Evolutionary conservation across 768 basidiomycete species (phyloP), one percentile per base, ranked within the genome.

Genomic region (Coprinopsis sp.): DNA sequence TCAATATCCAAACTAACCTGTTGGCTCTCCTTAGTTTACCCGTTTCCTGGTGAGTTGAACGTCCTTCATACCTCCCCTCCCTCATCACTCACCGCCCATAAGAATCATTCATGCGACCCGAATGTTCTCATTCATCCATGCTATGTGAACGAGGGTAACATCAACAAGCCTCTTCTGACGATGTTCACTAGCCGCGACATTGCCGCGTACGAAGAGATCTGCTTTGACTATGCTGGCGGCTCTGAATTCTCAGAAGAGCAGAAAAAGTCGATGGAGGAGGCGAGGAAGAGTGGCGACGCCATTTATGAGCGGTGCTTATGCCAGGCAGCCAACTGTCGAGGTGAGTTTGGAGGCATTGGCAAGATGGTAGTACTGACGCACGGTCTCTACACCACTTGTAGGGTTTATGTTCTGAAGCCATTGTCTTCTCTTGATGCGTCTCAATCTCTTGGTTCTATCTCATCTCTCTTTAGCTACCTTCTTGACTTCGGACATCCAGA

Each of bases 71-170:
- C 30, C 10, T n/a, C 19, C 29, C 27, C 13, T 28, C 6, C n/a
- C 22, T 23, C 14, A 4, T 28, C 27, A 13, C 22, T 42, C 49
- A 39, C 37, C 16, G 4, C 31, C 24, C 14, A 23, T 2, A 49
- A 93, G 91, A 96, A 95, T 53, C 91, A 96, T 54, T 91, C 87
- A 14, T 95, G 93, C 56, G 84, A 91, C 47, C 92, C 92, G 0
- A 96, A 95, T 58, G 82, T 84, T 52, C 60, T 60, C 4, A 74
- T 92, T 18, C 73, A 74, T n/a, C 71, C 87, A 0, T 83, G 78
- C 36, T 88, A 92, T 54, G 82, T 89, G 63, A 84, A 91, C 54
- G 90, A 91, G 42, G 74, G 77, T 11, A 78, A 89, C 53, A 56
- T 84, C 13, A 68, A 79, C 10, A 88, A 86, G 57, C 87, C 88